These are phyloP conservation scores for Nakaseomyces sp. DNA, from an alignment of 1,139 yeast genomes.

Conservation along the genomic window DNA sequence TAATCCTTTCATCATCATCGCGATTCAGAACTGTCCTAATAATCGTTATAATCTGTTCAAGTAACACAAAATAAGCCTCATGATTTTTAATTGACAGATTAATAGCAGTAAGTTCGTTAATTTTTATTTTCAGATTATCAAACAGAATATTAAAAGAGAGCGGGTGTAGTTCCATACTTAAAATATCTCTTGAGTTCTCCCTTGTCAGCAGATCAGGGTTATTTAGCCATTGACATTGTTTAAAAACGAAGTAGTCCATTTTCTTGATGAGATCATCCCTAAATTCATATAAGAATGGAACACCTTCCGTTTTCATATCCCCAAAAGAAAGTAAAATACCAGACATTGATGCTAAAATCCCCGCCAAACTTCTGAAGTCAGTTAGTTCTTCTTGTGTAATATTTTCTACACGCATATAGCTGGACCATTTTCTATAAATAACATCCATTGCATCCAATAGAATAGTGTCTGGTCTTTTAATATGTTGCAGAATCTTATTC, in stretches of 20 bases:
- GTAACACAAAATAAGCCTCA: slow-evolving; percentile 26
- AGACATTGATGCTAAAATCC: slow-evolving; percentile 50
- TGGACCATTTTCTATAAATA: slow-evolving; percentile 47
- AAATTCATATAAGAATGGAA: slow-evolving; percentile 26
- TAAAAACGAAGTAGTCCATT: slow-evolving; percentile 41
- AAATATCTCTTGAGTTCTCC: slow-evolving; percentile 42
- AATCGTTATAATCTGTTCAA: slow-evolving; percentile 37
- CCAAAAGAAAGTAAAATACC: slow-evolving; percentile 44
- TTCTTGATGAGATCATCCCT: slow-evolving; percentile 35
- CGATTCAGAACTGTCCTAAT: slow-evolving; percentile 36
- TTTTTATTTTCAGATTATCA: slow-evolving; percentile 19
- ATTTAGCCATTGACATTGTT: slow-evolving; percentile 37
- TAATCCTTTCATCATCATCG: slow-evolving; percentile 32
- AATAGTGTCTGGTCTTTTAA: slow-evolving; percentile 51
- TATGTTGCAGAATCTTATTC: slow-evolving; percentile 43
- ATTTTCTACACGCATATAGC: slow-evolving; percentile 10
- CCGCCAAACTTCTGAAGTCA: slow-evolving; percentile 52
- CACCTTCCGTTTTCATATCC: slow-evolving; percentile 26
- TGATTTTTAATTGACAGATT: slow-evolving; percentile 22
- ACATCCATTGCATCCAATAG: slow-evolving; percentile 55
- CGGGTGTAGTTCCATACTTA: slow-evolving; percentile 40
- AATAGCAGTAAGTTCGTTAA: slow-evolving; percentile 16
- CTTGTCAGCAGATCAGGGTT: slow-evolving; percentile 45
- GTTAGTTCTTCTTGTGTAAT: slow-evolving; percentile 26
- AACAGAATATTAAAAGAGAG: slow-evolving; percentile 36